Conservation (phyloP, 1,284 basidiomycete genomes). For the Cryptococcus sp. region DNA sequence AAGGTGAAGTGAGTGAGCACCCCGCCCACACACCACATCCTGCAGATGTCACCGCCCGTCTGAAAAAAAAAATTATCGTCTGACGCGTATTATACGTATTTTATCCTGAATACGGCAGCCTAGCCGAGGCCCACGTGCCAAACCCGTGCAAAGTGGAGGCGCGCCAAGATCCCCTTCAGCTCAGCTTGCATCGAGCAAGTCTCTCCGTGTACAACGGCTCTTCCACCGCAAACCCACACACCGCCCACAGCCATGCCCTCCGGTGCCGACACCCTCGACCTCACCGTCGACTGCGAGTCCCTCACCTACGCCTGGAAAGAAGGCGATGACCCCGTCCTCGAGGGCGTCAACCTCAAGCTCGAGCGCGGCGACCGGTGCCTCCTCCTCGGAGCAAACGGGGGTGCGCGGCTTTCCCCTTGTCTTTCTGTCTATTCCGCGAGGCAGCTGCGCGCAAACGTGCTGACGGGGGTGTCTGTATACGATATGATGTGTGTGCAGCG, state of each 20-base stretch:
- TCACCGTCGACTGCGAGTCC: conserved; percentile 59
- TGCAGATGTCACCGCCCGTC: too few relatives aligned
- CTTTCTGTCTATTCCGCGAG: neutral
- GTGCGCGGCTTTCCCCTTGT: conserved; percentile 49
- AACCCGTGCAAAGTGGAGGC: too few relatives aligned
- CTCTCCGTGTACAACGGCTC: too few relatives aligned
- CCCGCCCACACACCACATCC: too few relatives aligned
- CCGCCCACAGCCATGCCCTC: neutral
- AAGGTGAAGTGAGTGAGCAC: too few relatives aligned
- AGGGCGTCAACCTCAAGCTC: conserved; percentile 64
- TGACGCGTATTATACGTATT: too few relatives aligned
- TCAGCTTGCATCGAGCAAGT: too few relatives aligned
- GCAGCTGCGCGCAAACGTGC: too few relatives aligned
- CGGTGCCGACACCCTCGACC: conserved; percentile 37
- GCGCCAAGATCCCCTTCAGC: too few relatives aligned
- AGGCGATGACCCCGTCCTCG: conserved; percentile 54
- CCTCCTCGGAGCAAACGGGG: conserved; percentile 87
- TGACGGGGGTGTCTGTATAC: neutral
- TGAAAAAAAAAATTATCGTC: too few relatives aligned
- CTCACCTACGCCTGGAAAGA: conserved; percentile 63
- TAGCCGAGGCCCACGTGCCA: too few relatives aligned
- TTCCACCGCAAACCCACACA: neutral
- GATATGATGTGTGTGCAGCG: conserved; percentile 52
- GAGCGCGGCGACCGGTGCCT: conserved; percentile 73
- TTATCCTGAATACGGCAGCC: too few relatives aligned